Evolutionary conservation across 1,139 yeast genomes (phyloP).

Genomic region (Blastobotrys illinoisensis): DNA sequence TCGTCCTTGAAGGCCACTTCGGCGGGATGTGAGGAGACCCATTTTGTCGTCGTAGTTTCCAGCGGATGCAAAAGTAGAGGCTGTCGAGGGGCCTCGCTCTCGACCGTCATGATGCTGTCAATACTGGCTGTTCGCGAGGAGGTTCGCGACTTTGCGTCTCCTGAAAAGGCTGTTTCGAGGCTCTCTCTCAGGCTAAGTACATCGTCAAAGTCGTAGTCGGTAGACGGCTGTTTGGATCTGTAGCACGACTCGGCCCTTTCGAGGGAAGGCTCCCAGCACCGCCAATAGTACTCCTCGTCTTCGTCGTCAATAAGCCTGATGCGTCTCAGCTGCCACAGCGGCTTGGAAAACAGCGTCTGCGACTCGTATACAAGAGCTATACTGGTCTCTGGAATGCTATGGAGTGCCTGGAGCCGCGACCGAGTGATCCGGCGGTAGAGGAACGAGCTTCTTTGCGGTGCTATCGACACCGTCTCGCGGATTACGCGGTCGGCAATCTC

Average conservation of each 20-base stretch:
- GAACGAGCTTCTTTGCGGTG: neutral
- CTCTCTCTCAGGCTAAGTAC: neutral
- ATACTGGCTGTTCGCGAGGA: neutral
- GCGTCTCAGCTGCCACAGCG: conserved; percentile 21
- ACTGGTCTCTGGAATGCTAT: conserved; percentile 13
- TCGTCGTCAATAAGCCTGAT: conserved; percentile 24
- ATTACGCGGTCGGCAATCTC: neutral
- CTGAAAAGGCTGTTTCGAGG: neutral
- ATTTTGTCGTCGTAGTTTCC: neutral
- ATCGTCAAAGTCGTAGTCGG: neutral
- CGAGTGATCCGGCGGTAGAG: conserved; percentile 19
- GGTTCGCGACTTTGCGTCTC: neutral
- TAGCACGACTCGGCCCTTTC: conserved; percentile 19
- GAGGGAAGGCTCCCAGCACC: conserved; percentile 21
- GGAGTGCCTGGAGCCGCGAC: conserved; percentile 21
- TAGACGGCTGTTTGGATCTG: neutral
- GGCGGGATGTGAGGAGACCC: neutral
- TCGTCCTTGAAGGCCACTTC: conserved; percentile 3
- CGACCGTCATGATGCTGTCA: neutral
- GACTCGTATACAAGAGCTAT: conserved; percentile 28
- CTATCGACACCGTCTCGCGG: neutral
- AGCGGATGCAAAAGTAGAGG: neutral
- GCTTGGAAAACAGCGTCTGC: conserved; percentile 16
- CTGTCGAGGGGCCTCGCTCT: neutral
- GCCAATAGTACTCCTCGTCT: conserved; percentile 28